phyloP scores from a whole-genome alignment of 2,329 filamentous ascomycete species.

The Botrytis byssoidea region DNA sequence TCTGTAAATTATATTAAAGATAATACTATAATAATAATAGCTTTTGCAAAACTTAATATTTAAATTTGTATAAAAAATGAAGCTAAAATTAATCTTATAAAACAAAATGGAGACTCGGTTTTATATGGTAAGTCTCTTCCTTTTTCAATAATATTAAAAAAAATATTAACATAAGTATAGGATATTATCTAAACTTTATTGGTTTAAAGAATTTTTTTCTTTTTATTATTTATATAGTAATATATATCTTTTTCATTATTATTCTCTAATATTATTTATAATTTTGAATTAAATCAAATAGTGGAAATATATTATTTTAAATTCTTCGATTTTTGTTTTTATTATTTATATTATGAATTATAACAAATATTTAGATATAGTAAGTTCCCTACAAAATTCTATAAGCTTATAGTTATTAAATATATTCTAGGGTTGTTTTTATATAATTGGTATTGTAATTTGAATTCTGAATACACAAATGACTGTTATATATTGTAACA shows the following conservation, averaged over 20 bases:
- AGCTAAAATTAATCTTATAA: slow-evolving; percentile 30
- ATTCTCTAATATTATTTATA: slow-evolving; percentile 11
- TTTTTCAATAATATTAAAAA: neutral
- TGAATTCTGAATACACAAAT: slow-evolving; percentile 37
- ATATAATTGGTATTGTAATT: slow-evolving; percentile 43
- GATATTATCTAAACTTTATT: slow-evolving; percentile 15
- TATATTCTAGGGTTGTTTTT: neutral
- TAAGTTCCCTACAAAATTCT: neutral
- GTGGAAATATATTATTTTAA: neutral
- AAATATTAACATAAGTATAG: neutral
- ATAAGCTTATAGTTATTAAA: neutral
- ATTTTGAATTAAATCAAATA: neutral
- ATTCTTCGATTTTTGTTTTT: neutral
- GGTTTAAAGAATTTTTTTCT: slow-evolving; percentile 9
- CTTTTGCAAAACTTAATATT: slow-evolving; percentile 24
- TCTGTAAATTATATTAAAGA: neutral
- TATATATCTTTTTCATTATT: slow-evolving; percentile 12
- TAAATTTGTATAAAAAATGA: slow-evolving; percentile 27
- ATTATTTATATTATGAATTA: slow-evolving; percentile 9
- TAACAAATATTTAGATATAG: slow-evolving; percentile 12
- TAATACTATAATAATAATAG: slow-evolving; percentile 22
- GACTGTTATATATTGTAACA: slow-evolving; percentile 39
- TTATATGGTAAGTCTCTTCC: slow-evolving; percentile 29
- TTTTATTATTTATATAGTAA: neutral
- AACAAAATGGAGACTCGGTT: slow-evolving; percentile 29